A percentile compares a stretch with the other conserved stretches of the same genome.
phyloP scores from a whole-genome alignment of 495 filamentous ascomycete species.

The Aspergillus haitiensis region DNA sequence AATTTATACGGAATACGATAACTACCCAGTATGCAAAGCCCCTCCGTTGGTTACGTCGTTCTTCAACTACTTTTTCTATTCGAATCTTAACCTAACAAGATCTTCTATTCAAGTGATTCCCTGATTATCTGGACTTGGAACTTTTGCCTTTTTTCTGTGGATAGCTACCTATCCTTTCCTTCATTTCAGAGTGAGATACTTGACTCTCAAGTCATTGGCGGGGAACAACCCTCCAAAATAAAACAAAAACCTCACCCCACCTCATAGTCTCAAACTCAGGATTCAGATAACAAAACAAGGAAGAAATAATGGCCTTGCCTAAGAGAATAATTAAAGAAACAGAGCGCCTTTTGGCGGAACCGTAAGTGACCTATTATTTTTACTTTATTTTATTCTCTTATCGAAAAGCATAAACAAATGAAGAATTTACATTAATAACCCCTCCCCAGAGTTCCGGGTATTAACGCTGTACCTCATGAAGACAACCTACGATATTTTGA shows the following conservation, averaged over 20 bases:
- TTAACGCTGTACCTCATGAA: slow-evolving; percentile 96
- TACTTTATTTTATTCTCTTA: too few species aligned
- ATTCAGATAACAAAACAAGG: slow-evolving; percentile 4
- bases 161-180: neutral
- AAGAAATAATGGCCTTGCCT: slow-evolving; percentile 66
- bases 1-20: slow-evolving; percentile 26
- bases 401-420: neutral
- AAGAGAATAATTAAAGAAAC: slow-evolving; percentile 99
- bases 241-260: slow-evolving; percentile 14
- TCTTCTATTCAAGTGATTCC: neutral
- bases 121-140: neutral
- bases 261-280: slow-evolving; percentile 4
- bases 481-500: slow-evolving; percentile 99
- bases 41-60: slow-evolving; percentile 37
- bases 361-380: slow-evolving; percentile 57
- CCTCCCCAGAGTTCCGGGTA: slow-evolving; percentile 77
- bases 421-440: slow-evolving; percentile 10
- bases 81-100: neutral
- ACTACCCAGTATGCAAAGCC: slow-evolving; percentile 30
- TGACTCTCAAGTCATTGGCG: neutral
- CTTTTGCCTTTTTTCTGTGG: neutral
- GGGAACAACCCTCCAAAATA: slow-evolving; percentile 2
- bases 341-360: slow-evolving; percentile 92
- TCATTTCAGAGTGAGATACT: neutral
- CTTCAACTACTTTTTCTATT: slow-evolving; percentile 4